Evolutionary conservation across 2,329 filamentous ascomycete genomes (phyloP).

Genomic region (Fusarium neocosmosporiellum): DNA sequence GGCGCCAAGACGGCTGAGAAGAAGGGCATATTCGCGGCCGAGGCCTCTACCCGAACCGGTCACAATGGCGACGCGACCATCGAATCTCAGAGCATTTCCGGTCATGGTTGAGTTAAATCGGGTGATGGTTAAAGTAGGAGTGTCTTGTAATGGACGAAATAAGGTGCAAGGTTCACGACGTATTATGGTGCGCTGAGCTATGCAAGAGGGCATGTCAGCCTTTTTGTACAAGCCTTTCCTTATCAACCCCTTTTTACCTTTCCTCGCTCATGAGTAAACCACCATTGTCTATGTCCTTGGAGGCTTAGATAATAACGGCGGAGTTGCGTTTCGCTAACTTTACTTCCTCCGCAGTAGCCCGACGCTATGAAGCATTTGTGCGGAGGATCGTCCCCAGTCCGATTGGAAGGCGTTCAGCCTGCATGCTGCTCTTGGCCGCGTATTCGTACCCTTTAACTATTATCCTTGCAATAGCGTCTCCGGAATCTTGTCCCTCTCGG

Average conservation of each 20-base stretch:
- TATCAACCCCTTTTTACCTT: not conserved
- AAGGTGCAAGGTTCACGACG: not conserved
- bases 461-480: not conserved
- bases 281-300: not conserved
- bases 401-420: not conserved
- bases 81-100: not conserved
- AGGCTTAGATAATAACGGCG: not conserved
- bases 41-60: not conserved
- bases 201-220: not conserved
- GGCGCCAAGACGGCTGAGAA: not conserved
- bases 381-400: not conserved
- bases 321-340: not conserved
- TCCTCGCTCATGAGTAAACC: not conserved
- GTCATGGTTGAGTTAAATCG: not conserved
- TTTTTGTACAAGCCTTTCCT: not conserved
- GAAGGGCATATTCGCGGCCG: not conserved
- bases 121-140: not conserved
- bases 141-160: not conserved
- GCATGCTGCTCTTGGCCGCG: not conserved
- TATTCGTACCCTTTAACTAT: not conserved
- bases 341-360: not conserved
- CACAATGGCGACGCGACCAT: conserved; percentile 1
- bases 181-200: not conserved
- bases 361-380: not conserved
- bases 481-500: not conserved